These are phyloP conservation scores for Coniosporium apollinis DNA, from an alignment of 495 filamentous ascomycete species.

Conservation along the genomic window DNA sequence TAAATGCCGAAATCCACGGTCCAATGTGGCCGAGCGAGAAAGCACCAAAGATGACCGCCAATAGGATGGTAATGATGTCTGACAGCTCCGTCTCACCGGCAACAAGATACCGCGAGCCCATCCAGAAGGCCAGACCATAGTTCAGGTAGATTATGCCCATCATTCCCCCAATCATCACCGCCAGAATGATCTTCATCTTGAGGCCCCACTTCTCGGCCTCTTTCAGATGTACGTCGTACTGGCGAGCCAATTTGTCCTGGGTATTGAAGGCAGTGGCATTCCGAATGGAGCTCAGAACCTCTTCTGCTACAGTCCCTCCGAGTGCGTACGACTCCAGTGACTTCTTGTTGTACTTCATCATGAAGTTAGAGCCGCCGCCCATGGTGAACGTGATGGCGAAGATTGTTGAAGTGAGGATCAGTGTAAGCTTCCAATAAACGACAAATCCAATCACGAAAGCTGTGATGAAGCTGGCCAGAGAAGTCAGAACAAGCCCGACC, in stretches of 20 bases:
- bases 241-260: slow-evolving; percentile 67
- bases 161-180: slow-evolving; percentile 65
- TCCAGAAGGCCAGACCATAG: slow-evolving; percentile 88
- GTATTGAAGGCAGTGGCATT: slow-evolving; percentile 90
- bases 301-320: slow-evolving; percentile 81
- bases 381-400: slow-evolving; percentile 44
- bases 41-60: slow-evolving; percentile 81
- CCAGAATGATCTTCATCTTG: slow-evolving; percentile 52
- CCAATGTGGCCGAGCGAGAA: slow-evolving; percentile 81
- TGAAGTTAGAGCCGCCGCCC: slow-evolving; percentile 53
- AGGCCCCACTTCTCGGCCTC: slow-evolving; percentile 61
- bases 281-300: slow-evolving; percentile 84
- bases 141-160: slow-evolving; percentile 73
- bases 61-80: slow-evolving; percentile 59
- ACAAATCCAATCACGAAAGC: slow-evolving; percentile 82
- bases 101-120: slow-evolving; percentile 68
- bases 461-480: slow-evolving; percentile 62
- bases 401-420: slow-evolving; percentile 66
- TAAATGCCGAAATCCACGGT: slow-evolving; percentile 73
- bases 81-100: slow-evolving; percentile 38
- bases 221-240: slow-evolving; percentile 62
- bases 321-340: slow-evolving; percentile 63
- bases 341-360: slow-evolving; percentile 62
- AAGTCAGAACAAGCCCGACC: slow-evolving; percentile 55
- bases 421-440: slow-evolving; percentile 69